phyloP scores from a whole-genome alignment of 768 basidiomycete species.

The Crassisporium funariophilum region DNA sequence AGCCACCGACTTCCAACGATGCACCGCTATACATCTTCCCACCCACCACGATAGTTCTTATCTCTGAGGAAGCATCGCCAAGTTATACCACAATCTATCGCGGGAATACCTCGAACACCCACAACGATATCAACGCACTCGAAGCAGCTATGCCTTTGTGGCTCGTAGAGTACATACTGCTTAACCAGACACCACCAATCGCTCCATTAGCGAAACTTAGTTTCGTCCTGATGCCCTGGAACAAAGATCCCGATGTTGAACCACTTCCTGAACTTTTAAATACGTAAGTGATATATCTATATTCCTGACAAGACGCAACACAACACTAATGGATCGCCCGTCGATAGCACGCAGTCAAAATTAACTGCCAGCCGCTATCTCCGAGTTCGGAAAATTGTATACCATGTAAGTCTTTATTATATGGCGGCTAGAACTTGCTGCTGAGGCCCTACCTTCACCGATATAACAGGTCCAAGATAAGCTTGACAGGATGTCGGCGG shows the following conservation, averaged over 20 bases:
- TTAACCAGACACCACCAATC: constrained; percentile 55
- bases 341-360: constrained; percentile 69
- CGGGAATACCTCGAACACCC: constrained; percentile 59
- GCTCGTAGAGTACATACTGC: constrained; percentile 84
- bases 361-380: constrained; percentile 87
- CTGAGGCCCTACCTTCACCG: not conserved
- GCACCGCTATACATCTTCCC: constrained; percentile 68
- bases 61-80: constrained; percentile 79
- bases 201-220: constrained; percentile 74
- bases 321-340: constrained; percentile 6
- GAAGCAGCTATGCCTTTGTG: constrained; percentile 85
- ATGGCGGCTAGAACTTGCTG: too few relatives aligned
- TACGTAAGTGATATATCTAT: constrained; percentile 55
- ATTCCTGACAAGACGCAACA: not conserved
- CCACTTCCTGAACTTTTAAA: constrained; percentile 81
- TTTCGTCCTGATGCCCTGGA: constrained; percentile 86
- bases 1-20: constrained; percentile 71
- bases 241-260: constrained; percentile 56
- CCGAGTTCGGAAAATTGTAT: constrained; percentile 79
- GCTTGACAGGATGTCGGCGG: constrained; percentile 55
- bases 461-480: constrained; percentile 77
- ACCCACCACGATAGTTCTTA: constrained; percentile 62
- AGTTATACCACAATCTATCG: constrained; percentile 81
- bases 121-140: constrained; percentile 45
- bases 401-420: constrained; percentile 70